Evolutionary conservation across 2,329 filamentous ascomycete genomes (phyloP).

Genomic region (Madurella fahalii): DNA sequence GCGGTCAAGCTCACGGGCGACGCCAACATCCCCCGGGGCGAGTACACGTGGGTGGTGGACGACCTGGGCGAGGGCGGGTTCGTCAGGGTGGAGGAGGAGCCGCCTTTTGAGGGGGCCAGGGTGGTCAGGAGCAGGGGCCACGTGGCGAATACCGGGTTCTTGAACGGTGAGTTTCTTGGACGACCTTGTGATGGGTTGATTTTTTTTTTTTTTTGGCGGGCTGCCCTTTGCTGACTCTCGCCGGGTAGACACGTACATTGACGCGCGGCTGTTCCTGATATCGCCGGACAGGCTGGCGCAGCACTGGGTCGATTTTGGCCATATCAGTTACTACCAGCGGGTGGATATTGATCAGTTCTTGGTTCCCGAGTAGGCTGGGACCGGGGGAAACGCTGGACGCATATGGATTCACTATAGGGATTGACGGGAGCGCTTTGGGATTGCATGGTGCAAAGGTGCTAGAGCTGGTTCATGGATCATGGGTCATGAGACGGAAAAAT

Average conservation of each 20-base stretch:
- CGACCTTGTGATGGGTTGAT: background rate
- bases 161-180: constrained; percentile 54
- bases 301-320: constrained; percentile 66
- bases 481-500: too few relatives aligned
- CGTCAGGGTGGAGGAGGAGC: constrained; percentile 59
- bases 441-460: too few relatives aligned
- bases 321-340: constrained; percentile 58
- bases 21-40: constrained; percentile 80
- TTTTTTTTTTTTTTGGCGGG: too few relatives aligned
- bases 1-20: constrained; percentile 92
- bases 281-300: constrained; percentile 75
- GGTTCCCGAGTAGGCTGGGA: constrained; percentile 4
- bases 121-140: constrained; percentile 74
- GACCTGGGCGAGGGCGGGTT: constrained; percentile 68
- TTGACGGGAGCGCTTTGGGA: too few relatives aligned
- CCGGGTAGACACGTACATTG: constrained; percentile 65
- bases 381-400: too few relatives aligned
- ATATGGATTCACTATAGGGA: too few relatives aligned
- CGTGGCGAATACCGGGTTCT: constrained; percentile 69
- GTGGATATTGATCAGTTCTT: constrained; percentile 54
- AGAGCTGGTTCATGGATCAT: too few relatives aligned
- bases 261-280: constrained; percentile 72
- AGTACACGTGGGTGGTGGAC: constrained; percentile 74
- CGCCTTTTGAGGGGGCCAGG: constrained; percentile 67
- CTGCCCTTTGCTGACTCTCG: constrained; percentile 4